Evolutionary conservation across 305 asterid species (phyloP), one percentile per base, ranked within the genome.

Genomic region (Plantago coronopus): DNA sequence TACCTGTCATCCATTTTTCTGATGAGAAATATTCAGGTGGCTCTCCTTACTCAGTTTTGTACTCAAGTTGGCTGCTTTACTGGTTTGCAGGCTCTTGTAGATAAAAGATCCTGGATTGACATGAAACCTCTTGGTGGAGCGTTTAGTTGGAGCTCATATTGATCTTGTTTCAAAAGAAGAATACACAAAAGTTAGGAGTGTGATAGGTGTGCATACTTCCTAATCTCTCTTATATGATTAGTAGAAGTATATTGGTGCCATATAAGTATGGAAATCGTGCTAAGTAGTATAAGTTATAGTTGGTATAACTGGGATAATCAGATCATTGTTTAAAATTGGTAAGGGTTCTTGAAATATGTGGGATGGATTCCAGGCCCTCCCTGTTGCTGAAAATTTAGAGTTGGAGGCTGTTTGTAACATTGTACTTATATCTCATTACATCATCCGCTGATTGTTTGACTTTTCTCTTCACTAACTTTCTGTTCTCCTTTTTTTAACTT

Each of bases 141-240:
- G 98, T 66, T 71, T 91, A 76, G 95, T 86, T 69, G 98, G 98
- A 69, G 97, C 98, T n/a, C 95, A 89, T 72, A 76, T 91, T 54
- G 87, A 91, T 72, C 95, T 91, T 61, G 91, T 91, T 59, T 80
- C 97, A 4, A 86, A 91, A 77, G 98, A 88, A 80, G 97, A 91
- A 64, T 91, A 86, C 66, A 87, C 94, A 23, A 81, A 74, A 21
- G 76, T 89, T 71, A 97, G 98, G 67, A 70, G 83, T 62, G 88
- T 81, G 66, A 97, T 91, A 78, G 29, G 84, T 62, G 51, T 69
- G 57, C 66, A 23, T 4, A 57, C 54, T 37, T 51, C 64, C 20
- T 22, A 14, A 25, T 23, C 43, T 23, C 13, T 15, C 29, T 46
- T 25, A 19, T 61, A 49, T 17, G 57, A 47, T 12, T 21, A 12